These are phyloP conservation scores for Penicillium frequentans DNA, from an alignment of 2,329 filamentous ascomycete species.

Conservation along the genomic window DNA sequence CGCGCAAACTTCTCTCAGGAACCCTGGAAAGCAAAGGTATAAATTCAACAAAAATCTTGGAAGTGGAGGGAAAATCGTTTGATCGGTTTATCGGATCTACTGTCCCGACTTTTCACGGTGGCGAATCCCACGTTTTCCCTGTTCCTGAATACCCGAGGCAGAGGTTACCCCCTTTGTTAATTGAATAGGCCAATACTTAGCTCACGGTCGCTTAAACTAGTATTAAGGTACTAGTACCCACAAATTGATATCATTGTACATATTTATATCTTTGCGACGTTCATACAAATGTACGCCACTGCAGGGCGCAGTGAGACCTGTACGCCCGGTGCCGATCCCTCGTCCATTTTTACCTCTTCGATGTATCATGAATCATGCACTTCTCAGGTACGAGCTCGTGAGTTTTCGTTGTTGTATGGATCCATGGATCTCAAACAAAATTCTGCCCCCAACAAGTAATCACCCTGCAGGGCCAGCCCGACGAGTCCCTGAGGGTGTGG, in stretches of 20 bases:
- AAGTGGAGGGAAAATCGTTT: too few species aligned
- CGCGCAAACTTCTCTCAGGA: too few species aligned
- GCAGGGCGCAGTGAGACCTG: not conserved
- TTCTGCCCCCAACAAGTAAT: not conserved
- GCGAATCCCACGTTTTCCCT: not conserved
- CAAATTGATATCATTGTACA: not conserved
- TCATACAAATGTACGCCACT: not conserved
- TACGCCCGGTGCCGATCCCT: not conserved
- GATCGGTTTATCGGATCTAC: too few species aligned
- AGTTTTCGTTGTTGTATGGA: not conserved
- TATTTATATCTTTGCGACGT: not conserved
- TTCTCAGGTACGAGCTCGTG: constrained; percentile 2
- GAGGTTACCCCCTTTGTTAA: not conserved
- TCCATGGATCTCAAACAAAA: not conserved
- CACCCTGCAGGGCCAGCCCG: not conserved
- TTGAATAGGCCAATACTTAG: not conserved
- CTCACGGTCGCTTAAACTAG: not conserved
- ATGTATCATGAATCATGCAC: constrained; percentile 10
- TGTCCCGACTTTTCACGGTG: not conserved
- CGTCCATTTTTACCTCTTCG: not conserved
- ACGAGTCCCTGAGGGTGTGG: not conserved
- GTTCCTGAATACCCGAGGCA: not conserved
- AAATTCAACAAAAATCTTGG: too few species aligned
- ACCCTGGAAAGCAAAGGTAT: too few species aligned
- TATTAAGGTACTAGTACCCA: not conserved